Base-by-base conservation (phyloP, 768 basidiomycete genomes). In the Rhodosporidiobolus odoratus region DNA sequence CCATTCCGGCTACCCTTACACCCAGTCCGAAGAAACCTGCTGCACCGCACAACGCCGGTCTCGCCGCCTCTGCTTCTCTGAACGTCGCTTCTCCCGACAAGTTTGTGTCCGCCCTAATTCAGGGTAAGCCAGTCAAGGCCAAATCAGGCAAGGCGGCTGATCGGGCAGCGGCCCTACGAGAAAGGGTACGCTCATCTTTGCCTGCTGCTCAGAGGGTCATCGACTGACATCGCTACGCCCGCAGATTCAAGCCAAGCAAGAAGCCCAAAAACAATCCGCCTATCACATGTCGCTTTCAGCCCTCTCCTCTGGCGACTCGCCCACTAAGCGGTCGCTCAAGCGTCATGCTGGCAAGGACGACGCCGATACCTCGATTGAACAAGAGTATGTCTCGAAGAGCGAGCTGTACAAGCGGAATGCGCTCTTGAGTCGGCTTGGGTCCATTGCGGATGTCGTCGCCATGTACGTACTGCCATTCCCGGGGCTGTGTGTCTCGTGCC, bases 191-290 rank as follows among this genome's bases (percentile, higher is more conserved):
- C n/a, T 61, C 41, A 3, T 16, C 9, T 32, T 27, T 27, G 9
- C 30, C 12, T 8, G 23, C 15, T 10, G 10, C 30, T 59, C 58
- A 15, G 30, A 12, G 2, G 8, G 21, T 27, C 12, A 21, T 27
- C 21, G 12, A 45, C 45, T 15, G 19, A 38, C 15, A 0, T 2
- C 3, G n/a, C 5, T 2, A 2, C 10, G 47, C 35, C 21, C 48
- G 12, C 64, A 72, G 71, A 72, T 75, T 32, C 61, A 68, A 67
- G 74, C 74, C 19, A 75, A 75, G 34, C 68, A 67, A 38, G 13
- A 43, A 30, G 71, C 71, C 32, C 32, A 66, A 15, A 60, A 58
- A 19, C 62, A 34, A 7, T 62, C 67, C 25, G 63, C 68, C 19
- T 70, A 72, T 48, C 65, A 74, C 35, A 41, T 53, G 4, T 66